Base-by-base conservation (phyloP, 306 rosid species). In the Cucumis melo region DNA sequence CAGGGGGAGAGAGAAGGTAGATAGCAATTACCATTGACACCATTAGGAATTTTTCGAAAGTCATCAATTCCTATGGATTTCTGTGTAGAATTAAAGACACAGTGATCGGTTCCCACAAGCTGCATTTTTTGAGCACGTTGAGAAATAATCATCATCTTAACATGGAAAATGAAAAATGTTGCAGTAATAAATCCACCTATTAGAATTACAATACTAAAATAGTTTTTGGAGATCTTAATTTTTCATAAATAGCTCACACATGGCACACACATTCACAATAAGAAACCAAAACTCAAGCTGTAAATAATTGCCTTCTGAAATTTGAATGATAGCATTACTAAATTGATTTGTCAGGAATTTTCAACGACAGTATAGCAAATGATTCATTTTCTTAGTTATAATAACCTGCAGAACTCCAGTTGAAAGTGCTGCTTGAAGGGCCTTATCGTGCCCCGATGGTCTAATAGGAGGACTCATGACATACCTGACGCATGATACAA, bases 381-480 rank as follows among this genome's bases (percentile, higher is more conserved):
- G 58, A 5, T 71, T 20, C 61, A 29, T 50, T 48, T 50, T 32
- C 50, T 19, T 32, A 77, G 59, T 46, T 46, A 46, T 63, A 75
- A 39, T 76, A 81, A 93, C 98, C 98, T 93, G 98, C 77, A 93
- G 76, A 88, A 83, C 57, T 84, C 98, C 98, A 7, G 74, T 80
- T 34, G 96, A 87, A 86, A 93, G 96, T 60, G 97, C 96, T 63
- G 91, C 96, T 83, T 91, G 97, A 81, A 93, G 98, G 79, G 97
- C 93, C 89, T 87, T 91, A 79, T 84, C 88, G 72, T 93, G 98
- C 77, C 97, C 97, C 46, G 79, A 78, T 24, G 80, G 85, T 83
- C 98, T 90, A 61, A 93, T 90, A 53, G 98, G 97, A 71, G 98
- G 98, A 77, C 98, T 93, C 97, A 93, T 93, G 56, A 93, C 97